Evolutionary conservation across 1,139 yeast genomes (phyloP), one percentile per base, ranked within the genome.

Genomic region (Pichia sp.): DNA sequence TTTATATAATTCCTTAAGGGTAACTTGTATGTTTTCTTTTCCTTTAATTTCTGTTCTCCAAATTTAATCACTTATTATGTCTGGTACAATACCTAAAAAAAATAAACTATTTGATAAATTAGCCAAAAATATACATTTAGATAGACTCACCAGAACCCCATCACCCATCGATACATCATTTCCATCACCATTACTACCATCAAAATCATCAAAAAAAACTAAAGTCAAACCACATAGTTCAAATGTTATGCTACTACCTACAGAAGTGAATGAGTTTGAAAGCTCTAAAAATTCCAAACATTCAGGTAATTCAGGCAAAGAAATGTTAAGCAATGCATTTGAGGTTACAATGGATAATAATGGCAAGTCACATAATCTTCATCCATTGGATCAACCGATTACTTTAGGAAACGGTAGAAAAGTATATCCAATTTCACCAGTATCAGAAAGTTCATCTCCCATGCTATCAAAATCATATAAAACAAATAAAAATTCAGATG

Each of bases 311-410:
- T 25, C 13, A 41, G 31, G 51, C n/a, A 44, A 51, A 27, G 60
- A 59, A 44, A 62, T 63, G 56, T 58, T 57, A 33, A 61, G 60
- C 44, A 58, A 60, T 19, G 68, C 68, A 14, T 64, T 64, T 47
- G 68, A 65, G 51, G 59, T 65, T 9, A 48, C 53, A 27, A 44
- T 59, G 49, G 56, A 51, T 28, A 31, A 19, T 13, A 18, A 44
- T 9, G 48, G 42, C 13, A 38, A 42, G 42, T 43, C 28, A 1
- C 58, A 56, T 41, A 62, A 60, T 47, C 47, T 61, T 8, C 69
- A 65, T 56, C 68, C 68, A 3, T 42, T 65, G 13, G 68, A 65
- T 47, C 63, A 61, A 52, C 68, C 69, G 3, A 44, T 65, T 6
- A 44, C 46, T 7, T 33, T 58, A 14, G 47, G 52, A 42, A 55